phyloP scores from a whole-genome alignment of 129 eudicot species.

The Lactuca sativa region DNA sequence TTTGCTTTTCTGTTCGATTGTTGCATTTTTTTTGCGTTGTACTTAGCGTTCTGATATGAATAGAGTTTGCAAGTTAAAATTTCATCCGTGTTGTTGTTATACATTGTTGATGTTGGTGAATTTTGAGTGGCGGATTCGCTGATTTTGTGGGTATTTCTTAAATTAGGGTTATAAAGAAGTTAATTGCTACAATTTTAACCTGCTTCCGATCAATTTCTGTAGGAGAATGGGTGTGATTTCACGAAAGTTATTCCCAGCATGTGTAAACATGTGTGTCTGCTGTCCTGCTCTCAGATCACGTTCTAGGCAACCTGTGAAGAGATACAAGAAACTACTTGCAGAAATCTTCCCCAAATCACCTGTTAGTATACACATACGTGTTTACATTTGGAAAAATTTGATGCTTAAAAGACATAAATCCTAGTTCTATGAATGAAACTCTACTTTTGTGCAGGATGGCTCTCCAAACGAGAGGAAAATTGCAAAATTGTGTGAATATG shows the following conservation, averaged over 20 bases:
- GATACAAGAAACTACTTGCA: constrained; percentile 86
- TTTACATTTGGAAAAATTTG: neutral
- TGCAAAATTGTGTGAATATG: constrained; percentile 89
- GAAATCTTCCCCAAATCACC: constrained; percentile 89
- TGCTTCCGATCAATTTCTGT: constrained; percentile 9
- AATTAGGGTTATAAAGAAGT: constrained; percentile 9
- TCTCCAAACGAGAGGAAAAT: constrained; percentile 72
- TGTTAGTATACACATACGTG: constrained; percentile 48
- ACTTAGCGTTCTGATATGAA: neutral
- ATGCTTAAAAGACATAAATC: neutral
- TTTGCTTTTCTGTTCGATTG: neutral
- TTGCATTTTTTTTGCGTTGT: neutral
- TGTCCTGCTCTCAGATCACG: constrained; percentile 95
- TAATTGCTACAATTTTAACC: constrained; percentile 9
- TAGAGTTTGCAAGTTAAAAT: constrained; percentile 3
- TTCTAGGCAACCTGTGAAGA: constrained; percentile 91
- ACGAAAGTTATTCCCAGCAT: constrained; percentile 90
- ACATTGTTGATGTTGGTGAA: neutral
- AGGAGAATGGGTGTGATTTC: constrained; percentile 90
- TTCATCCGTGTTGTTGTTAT: neutral
- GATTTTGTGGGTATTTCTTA: neutral
- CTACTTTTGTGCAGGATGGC: constrained; percentile 57
- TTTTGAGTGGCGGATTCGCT: neutral
- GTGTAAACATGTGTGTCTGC: constrained; percentile 94
- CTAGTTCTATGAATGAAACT: neutral